Conservation (phyloP, 306 rosid genomes). For the Trichosanthes cucumerina region DNA sequence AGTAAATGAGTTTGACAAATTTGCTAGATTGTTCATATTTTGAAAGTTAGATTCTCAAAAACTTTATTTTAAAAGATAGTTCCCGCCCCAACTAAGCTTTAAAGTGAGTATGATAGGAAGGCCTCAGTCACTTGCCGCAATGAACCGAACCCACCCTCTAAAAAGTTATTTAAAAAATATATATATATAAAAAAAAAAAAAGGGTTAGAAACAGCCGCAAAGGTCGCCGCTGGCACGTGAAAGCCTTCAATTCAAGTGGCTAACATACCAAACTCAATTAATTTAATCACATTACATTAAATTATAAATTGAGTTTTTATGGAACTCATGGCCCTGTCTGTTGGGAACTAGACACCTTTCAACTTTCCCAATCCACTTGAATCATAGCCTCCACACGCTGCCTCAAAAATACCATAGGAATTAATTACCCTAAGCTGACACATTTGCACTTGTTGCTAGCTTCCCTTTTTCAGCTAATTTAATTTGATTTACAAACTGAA, state of each 20-base stretch:
- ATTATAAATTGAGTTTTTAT: background rate
- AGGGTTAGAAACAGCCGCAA: slow-evolving; percentile 9
- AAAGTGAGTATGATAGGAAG: background rate
- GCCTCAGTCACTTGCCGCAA: too few relatives aligned
- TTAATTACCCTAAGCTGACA: background rate
- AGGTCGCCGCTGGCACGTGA: slow-evolving; percentile 6
- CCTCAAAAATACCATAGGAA: too few relatives aligned
- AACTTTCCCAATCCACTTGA: background rate
- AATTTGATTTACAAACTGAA: background rate
- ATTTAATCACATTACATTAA: background rate
- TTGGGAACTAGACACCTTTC: background rate
- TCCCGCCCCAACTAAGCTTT: background rate
- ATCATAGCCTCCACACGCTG: background rate
- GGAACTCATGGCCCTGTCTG: background rate
- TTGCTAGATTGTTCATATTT: background rate
- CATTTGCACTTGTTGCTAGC: background rate
- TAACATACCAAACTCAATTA: background rate
- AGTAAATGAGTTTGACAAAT: background rate
- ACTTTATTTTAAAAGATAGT: background rate
- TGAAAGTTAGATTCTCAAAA: background rate
- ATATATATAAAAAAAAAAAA: too few relatives aligned
- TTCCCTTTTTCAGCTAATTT: background rate
- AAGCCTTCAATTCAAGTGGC: background rate
- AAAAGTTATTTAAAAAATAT: too few relatives aligned
- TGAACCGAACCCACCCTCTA: too few relatives aligned